phyloP scores from a whole-genome alignment of 2,329 filamentous ascomycete genomes.

The Talaromyces funiculosus region DNA sequence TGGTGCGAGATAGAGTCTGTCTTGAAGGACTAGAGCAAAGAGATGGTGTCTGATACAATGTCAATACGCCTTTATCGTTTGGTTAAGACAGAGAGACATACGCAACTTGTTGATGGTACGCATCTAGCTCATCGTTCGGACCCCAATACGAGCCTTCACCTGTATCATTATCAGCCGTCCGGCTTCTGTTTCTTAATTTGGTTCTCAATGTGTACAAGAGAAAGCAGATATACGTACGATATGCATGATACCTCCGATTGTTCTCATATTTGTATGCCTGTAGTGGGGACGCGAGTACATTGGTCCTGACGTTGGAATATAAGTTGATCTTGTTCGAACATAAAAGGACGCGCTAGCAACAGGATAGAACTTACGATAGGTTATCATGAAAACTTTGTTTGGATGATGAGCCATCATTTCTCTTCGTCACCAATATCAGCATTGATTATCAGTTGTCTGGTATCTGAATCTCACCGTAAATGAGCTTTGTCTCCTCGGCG shows the following conservation, averaged over 20 bases:
- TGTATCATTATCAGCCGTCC: conserved; percentile 5
- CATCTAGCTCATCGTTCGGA: conserved; percentile 24
- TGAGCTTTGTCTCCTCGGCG: conserved; percentile 1
- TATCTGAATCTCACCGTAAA: not conserved
- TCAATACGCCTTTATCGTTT: not conserved
- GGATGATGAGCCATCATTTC: not conserved
- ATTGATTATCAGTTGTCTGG: not conserved
- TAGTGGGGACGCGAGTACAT: conserved; percentile 23
- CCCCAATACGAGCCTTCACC: conserved; percentile 25
- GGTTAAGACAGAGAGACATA: conserved; percentile 9
- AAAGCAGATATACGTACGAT: conserved; percentile 6
- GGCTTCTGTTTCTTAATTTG: not conserved
- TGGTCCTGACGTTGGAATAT: not conserved
- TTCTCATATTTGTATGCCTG: conserved; percentile 29
- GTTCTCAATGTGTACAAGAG: not conserved
- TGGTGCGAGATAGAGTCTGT: conserved; percentile 23
- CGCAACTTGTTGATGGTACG: conserved; percentile 20
- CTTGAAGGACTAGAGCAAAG: conserved; percentile 22
- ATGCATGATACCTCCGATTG: conserved; percentile 28
- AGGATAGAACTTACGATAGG: not conserved
- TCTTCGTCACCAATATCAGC: not conserved
- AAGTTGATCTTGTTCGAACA: not conserved
- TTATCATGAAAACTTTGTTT: not conserved
- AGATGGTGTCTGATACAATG: conserved; percentile 20
- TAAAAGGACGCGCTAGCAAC: not conserved